Evolutionary conservation across 306 rosid species (phyloP), one percentile per base, ranked within the genome.

Genomic region (Pyrus bretschneideri): DNA sequence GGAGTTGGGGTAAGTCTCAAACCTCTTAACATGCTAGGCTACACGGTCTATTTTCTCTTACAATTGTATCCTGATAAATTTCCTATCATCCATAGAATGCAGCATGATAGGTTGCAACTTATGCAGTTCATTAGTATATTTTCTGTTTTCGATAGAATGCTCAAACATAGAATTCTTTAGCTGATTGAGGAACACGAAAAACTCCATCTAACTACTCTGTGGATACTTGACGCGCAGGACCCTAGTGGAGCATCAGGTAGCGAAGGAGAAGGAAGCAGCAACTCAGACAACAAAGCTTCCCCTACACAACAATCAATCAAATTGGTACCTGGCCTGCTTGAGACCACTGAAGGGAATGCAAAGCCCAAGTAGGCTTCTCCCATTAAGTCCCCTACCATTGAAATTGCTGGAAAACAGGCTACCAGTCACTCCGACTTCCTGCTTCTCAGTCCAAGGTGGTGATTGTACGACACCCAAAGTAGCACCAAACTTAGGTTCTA

Each of bases 371-470:
- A 77, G 57, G 57, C 72, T 59, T 27, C 61, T 58, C n/a, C 60
- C 73, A 38, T 55, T 42, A 67, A 84, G 73, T 77, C 84, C 82
- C 13, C 62, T 77, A 3, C 85, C 87, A 29, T 42, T 84, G 61
- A 71, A 76, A 40, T 38, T 80, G 5, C 71, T 80, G 71, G 87
- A 84, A 75, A 84, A 84, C 79, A 81, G 52, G 35, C 59, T 79
- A 21, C 76, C 83, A 54, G 42, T 76, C 62, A 80, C 83, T 18
- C 86, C 83, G 40, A 71, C 17, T 74, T 65, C 87, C 17, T 69
- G 71, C 80, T 33, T 44, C 69, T 59, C 29, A 11, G 61, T 69
- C 35, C 51, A 71, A 22, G 76, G 54, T 9, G 70, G 40, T 4
- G 75, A 66, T 66, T 66, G 69, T 2, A 12, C 25, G 15, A 30